Percentiles rank a stretch among this genome's conserved stretches.
Evolutionary conservation across 2,329 filamentous ascomycete genomes (phyloP).

Genomic region (Cercospora berteroae): DNA sequence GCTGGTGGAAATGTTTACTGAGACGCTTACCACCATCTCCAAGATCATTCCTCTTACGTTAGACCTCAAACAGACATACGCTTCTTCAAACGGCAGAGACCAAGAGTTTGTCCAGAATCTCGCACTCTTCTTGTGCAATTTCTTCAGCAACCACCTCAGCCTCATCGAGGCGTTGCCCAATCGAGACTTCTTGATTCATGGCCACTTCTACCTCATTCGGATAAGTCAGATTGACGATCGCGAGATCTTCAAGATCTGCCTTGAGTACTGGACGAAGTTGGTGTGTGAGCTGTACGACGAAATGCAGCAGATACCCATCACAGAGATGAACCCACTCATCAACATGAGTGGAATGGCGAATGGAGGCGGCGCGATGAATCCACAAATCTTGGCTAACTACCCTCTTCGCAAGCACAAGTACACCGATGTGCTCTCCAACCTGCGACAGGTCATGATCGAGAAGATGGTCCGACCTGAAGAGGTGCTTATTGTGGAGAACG

Average conservation of each 20-base stretch:
- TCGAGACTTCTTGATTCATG: slow-evolving; percentile 88
- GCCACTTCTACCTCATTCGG: slow-evolving; percentile 95
- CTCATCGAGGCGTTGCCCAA: slow-evolving; percentile 96
- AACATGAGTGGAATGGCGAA: slow-evolving; percentile 73
- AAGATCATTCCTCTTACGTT: slow-evolving; percentile 88
- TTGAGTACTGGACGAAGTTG: slow-evolving; percentile 98
- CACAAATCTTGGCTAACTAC: slow-evolving; percentile 80
- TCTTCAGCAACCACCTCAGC: slow-evolving; percentile 88
- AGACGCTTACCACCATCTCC: slow-evolving; percentile 87
- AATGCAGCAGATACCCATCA: slow-evolving; percentile 94
- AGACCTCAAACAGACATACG: slow-evolving; percentile 88
- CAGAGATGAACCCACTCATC: slow-evolving; percentile 85
- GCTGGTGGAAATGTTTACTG: slow-evolving; percentile 96
- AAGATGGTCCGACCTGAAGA: slow-evolving; percentile 99
- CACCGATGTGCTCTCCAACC: slow-evolving; percentile 85
- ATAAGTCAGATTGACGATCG: slow-evolving; percentile 98
- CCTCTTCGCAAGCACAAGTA: slow-evolving; percentile 98
- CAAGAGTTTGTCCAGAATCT: slow-evolving; percentile 98
- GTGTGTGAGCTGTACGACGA: slow-evolving; percentile 98
- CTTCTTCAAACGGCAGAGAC: slow-evolving; percentile 84
- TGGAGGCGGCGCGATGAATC: slow-evolving; percentile 78
- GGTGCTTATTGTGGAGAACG: slow-evolving; percentile 98
- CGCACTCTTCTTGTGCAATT: slow-evolving; percentile 93
- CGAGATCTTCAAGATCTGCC: slow-evolving; percentile 98
- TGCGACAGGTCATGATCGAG: slow-evolving; percentile 98